Evolutionary conservation across 2,329 filamentous ascomycete species (phyloP).

Genomic region (Didymella exigua): DNA sequence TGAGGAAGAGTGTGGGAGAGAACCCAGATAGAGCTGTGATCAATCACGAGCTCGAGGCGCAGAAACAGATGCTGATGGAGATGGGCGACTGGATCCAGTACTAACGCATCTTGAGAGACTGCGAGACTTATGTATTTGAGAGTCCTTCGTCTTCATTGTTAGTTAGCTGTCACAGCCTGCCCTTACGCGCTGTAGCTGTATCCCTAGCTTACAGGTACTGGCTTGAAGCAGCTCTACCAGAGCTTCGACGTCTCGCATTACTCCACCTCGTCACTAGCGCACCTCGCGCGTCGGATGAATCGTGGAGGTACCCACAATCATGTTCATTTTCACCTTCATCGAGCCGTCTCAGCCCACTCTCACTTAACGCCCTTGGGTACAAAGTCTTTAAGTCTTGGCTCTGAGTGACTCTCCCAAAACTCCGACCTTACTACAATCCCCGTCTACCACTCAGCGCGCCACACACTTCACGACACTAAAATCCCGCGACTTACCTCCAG

Average conservation of each 20-base stretch:
- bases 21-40: constrained; percentile 28
- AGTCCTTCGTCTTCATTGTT: background rate
- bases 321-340: too few relatives aligned
- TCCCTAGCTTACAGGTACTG: background rate
- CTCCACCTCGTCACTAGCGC: too few relatives aligned
- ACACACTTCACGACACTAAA: background rate
- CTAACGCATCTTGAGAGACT: background rate
- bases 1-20: constrained; percentile 27
- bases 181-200: constrained; percentile 11
- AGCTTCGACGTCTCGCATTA: too few relatives aligned
- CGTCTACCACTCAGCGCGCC: background rate
- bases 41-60: constrained; percentile 34
- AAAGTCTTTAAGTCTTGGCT: background rate
- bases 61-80: constrained; percentile 35
- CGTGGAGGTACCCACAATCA: too few relatives aligned
- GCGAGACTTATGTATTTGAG: too few relatives aligned
- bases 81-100: constrained; percentile 37
- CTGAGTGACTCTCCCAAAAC: background rate
- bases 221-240: background rate
- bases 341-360: constrained; percentile 1
- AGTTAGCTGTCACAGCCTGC: background rate
- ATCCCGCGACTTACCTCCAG: background rate
- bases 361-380: constrained; percentile 2
- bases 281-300: too few relatives aligned
- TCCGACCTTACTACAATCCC: background rate